These are phyloP conservation scores for Phaeosphaeriaceae sp. DNA, from an alignment of 2,329 filamentous ascomycete species.

Conservation along the genomic window DNA sequence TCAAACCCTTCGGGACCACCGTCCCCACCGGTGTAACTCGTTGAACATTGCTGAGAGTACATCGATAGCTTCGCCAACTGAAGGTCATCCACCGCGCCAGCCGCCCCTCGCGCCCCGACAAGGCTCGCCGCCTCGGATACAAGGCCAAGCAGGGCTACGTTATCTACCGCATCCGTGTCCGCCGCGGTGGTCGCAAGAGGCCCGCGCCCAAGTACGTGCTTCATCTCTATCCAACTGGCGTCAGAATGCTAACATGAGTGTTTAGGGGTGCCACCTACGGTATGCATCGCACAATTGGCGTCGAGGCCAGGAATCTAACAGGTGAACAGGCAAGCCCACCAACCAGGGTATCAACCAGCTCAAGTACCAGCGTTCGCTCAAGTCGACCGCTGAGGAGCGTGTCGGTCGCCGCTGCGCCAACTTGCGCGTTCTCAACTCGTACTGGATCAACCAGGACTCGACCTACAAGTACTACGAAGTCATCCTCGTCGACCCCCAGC, in stretches of 20 bases:
- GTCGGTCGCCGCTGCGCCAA: conserved; percentile 99
- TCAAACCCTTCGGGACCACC: conserved; percentile 27
- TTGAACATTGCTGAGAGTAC: conserved; percentile 99
- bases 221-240: neutral
- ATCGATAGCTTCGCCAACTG: conserved; percentile 99
- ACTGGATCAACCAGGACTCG: conserved; percentile 99
- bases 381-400: conserved; percentile 98
- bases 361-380: conserved; percentile 99
- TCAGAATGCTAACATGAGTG: conserved; percentile 33
- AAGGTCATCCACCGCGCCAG: conserved; percentile 99
- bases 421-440: conserved; percentile 99
- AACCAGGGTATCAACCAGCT: conserved; percentile 99
- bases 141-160: conserved; percentile 99
- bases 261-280: conserved; percentile 91
- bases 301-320: conserved; percentile 25
- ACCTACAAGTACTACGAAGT: conserved; percentile 99
- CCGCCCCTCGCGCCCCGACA: conserved; percentile 97
- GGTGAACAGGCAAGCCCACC: conserved; percentile 89
- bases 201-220: conserved; percentile 74
- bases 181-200: conserved; percentile 98
- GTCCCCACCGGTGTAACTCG: conserved; percentile 72
- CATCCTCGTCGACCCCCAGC: conserved; percentile 99
- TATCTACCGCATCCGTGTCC: conserved; percentile 98
- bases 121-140: conserved; percentile 99
- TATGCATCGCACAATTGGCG: conserved; percentile 58